A percentile compares a stretch with the other conserved stretches of the same genome.
Evolutionary conservation across 2,329 filamentous ascomycete genomes (phyloP).

Genomic region (Fusarium sp.): DNA sequence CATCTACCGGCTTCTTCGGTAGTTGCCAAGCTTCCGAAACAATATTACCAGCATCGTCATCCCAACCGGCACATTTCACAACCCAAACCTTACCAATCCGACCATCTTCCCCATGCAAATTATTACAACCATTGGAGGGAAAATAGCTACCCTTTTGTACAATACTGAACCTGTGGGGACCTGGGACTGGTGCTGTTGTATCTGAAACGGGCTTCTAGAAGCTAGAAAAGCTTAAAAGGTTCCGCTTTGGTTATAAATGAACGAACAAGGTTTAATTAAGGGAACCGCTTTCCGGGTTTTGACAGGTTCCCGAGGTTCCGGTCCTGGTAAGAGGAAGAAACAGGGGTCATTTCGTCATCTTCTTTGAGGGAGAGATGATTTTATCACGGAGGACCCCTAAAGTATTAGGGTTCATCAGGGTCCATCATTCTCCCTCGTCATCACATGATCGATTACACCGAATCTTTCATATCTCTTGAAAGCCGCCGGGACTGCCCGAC

Average conservation of each 20-base stretch:
- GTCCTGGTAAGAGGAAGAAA: constrained; percentile 16
- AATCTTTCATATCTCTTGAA: not conserved
- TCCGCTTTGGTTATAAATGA: not conserved
- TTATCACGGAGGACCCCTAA: not conserved
- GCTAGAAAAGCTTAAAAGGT: constrained; percentile 15
- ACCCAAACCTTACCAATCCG: constrained; percentile 11
- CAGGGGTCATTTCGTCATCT: constrained; percentile 10
- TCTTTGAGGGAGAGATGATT: not conserved
- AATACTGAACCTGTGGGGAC: not conserved
- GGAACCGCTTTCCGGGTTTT: constrained; percentile 8
- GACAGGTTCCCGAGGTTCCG: constrained; percentile 2
- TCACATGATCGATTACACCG: not conserved
- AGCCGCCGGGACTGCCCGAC: not conserved
- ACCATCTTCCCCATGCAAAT: not conserved
- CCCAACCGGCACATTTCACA: constrained; percentile 11
- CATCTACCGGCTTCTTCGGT: constrained; percentile 26
- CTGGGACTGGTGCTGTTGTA: not conserved
- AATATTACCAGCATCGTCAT: constrained; percentile 6
- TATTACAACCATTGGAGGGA: constrained; percentile 31
- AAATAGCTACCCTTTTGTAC: not conserved
- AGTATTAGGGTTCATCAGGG: not conserved
- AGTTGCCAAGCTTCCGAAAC: constrained; percentile 14
- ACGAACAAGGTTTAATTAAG: constrained; percentile 38
- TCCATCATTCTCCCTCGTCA: not conserved
- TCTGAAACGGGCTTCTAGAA: constrained; percentile 37